Evolutionary conservation across 352 stramenopile genomes (phyloP).

Genomic region (Elongisporangium senticosum): DNA sequence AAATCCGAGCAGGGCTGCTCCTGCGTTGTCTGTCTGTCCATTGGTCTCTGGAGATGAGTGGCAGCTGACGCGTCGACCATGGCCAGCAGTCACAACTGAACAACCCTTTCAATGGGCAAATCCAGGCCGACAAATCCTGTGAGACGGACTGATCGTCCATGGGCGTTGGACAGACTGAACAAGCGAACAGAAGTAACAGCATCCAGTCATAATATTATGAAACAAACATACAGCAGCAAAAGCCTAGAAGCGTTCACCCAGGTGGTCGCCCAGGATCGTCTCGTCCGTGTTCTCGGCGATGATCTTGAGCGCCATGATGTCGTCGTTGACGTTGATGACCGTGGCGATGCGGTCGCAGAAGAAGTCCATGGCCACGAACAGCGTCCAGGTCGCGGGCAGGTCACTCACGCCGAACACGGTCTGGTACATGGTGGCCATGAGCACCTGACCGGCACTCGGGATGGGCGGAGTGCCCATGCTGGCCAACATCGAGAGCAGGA

Average conservation of each 20-base stretch:
- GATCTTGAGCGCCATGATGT: slow-evolving; percentile 72
- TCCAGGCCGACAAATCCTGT: neutral
- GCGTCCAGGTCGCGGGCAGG: slow-evolving; percentile 44
- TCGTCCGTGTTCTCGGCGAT: slow-evolving; percentile 74
- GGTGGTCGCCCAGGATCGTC: slow-evolving; percentile 47
- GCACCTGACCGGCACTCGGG: slow-evolving; percentile 35
- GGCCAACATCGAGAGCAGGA: slow-evolving; percentile 43
- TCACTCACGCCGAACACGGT: slow-evolving; percentile 47
- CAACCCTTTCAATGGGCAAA: neutral
- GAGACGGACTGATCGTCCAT: neutral
- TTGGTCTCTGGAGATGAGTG: too few relatives aligned
- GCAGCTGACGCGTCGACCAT: too few relatives aligned
- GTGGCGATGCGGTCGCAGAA: slow-evolving; percentile 58
- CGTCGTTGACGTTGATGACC: slow-evolving; percentile 73
- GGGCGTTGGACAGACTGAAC: neutral
- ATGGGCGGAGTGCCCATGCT: slow-evolving; percentile 50
- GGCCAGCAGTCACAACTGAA: neutral
- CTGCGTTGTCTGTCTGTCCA: too few relatives aligned
- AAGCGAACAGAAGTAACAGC: neutral
- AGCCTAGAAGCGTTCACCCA: slow-evolving; percentile 26
- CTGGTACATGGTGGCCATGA: slow-evolving; percentile 66
- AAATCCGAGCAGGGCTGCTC: neutral
- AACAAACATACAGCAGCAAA: neutral
- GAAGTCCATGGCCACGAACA: slow-evolving; percentile 61
- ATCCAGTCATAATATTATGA: neutral